A percentile compares a stretch with the other conserved stretches of the same genome.
phyloP scores from a whole-genome alignment of 805 yeast genomes.

The Zygoascus ofunaensis region DNA sequence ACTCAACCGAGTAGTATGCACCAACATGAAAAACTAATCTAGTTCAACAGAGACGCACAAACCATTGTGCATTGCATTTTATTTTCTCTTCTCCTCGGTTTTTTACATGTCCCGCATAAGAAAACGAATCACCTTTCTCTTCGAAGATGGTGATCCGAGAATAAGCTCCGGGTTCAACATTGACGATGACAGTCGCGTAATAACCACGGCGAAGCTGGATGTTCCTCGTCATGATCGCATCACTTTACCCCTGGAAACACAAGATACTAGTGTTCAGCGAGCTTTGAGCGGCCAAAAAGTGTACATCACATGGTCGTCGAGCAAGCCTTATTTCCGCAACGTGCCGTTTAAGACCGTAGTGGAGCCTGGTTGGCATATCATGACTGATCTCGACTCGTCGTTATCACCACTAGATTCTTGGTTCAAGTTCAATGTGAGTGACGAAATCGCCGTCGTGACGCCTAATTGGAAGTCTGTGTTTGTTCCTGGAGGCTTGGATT shows the following conservation, averaged over 20 bases:
- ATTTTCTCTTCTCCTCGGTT: no score
- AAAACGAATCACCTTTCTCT: constrained; percentile 13
- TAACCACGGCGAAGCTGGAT: constrained; percentile 2
- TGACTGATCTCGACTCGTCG: not conserved
- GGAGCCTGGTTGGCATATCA: constrained; percentile 22
- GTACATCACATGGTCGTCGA: constrained; percentile 14
- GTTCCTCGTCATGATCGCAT: constrained; percentile 15
- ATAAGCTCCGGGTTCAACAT: not conserved
- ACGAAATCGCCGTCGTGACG: constrained; percentile 9
- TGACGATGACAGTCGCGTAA: not conserved
- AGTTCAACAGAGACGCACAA: no score
- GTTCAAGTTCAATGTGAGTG: not conserved
- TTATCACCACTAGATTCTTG: not conserved
- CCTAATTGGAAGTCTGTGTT: constrained; percentile 15
- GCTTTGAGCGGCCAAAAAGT: not conserved
- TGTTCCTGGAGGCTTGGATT: not conserved
- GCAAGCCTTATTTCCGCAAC: constrained; percentile 11
- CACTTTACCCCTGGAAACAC: constrained; percentile 11
- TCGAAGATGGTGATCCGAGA: constrained; percentile 6
- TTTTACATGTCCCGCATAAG: constrained; percentile 11
- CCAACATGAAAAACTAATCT: no score
- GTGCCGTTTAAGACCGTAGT: constrained; percentile 20
- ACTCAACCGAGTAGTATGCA: no score
- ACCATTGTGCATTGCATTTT: no score
- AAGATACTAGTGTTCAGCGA: not conserved